Conservation (phyloP, 2,329 filamentous ascomycete species). For the Bipolaris cookei region DNA sequence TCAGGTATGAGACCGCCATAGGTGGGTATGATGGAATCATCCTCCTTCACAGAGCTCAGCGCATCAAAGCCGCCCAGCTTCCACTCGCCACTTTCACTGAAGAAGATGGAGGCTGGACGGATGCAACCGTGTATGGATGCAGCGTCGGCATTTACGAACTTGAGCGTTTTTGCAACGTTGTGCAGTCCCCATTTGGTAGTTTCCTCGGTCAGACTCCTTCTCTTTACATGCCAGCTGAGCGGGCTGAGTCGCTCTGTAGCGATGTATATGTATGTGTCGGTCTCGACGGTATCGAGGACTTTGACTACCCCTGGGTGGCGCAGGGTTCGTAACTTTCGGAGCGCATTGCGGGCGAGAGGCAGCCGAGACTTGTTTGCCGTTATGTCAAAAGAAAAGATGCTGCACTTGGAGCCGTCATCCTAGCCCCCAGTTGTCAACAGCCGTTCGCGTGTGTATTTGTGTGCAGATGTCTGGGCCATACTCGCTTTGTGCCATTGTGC, state of each 20-base stretch:
- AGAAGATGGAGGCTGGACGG: conserved; percentile 85
- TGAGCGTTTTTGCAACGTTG: conserved; percentile 87
- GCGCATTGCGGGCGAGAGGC: conserved; percentile 88
- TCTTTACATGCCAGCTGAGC: conserved; percentile 85
- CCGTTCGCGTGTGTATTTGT: conserved; percentile 1
- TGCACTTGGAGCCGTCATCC: conserved; percentile 94
- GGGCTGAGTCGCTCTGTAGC: conserved; percentile 90
- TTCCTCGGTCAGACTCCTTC: conserved; percentile 86
- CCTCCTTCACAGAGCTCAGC: conserved; percentile 92
- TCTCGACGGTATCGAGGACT: conserved; percentile 94
- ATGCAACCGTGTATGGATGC: conserved; percentile 89
- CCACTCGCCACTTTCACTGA: conserved; percentile 97
- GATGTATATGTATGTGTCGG: conserved; percentile 93
- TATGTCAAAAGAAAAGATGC: conserved; percentile 95
- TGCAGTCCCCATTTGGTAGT: conserved; percentile 97
- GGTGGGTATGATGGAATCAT: conserved; percentile 90
- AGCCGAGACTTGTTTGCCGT: conserved; percentile 78
- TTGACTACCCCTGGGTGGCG: conserved; percentile 94
- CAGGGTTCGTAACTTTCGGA: conserved; percentile 90
- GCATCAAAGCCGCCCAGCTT: conserved; percentile 94
- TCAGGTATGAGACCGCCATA: conserved; percentile 89
- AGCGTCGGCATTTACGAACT: conserved; percentile 95
- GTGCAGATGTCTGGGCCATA: conserved; percentile 52
- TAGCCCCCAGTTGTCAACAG: conserved; percentile 52
- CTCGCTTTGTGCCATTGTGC: conserved; percentile 90